Conservation (phyloP, 2,329 filamentous ascomycete genomes). For the Verticillium nubilum region DNA sequence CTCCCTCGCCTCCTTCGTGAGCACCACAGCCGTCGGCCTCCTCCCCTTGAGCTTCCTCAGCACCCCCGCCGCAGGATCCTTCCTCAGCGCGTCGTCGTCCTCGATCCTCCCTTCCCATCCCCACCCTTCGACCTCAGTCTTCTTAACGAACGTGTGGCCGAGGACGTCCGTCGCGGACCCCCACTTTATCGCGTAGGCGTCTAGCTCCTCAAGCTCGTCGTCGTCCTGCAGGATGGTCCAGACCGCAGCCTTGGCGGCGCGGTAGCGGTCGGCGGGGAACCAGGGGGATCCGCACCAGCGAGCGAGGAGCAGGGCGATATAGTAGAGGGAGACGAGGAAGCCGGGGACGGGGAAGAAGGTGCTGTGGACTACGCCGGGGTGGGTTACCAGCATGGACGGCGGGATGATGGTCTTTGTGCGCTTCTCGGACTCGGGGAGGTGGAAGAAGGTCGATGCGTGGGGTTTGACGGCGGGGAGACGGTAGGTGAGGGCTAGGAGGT, state of each 20-base stretch:
- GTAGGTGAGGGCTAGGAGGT: constrained; percentile 72
- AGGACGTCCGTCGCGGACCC: constrained; percentile 62
- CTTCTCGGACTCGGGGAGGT: constrained; percentile 15
- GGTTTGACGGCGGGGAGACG: constrained; percentile 58
- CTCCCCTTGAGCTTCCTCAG: constrained; percentile 51
- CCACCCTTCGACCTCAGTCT: constrained; percentile 85
- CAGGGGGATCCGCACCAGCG: constrained; percentile 82
- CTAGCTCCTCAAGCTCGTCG: constrained; percentile 51
- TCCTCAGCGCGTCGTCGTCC: constrained; percentile 42
- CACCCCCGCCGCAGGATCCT: constrained; percentile 33
- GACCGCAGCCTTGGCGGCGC: constrained; percentile 67
- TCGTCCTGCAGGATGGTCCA: constrained; percentile 71
- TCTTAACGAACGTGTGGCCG: constrained; percentile 58
- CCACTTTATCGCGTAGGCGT: constrained; percentile 67
- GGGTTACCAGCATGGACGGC: constrained; percentile 70
- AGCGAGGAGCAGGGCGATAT: constrained; percentile 61
- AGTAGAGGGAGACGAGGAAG: constrained; percentile 66
- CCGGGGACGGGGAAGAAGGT: constrained; percentile 70
- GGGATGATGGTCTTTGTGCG: constrained; percentile 17
- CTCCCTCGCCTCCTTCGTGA: constrained; percentile 54
- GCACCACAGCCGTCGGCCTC: constrained; percentile 49
- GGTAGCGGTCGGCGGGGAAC: constrained; percentile 75
- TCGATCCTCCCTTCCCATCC: constrained; percentile 61
- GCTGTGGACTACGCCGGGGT: constrained; percentile 84
- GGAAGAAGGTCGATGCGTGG: constrained; percentile 53